A percentile compares a stretch with the other conserved stretches of the same genome.
These are phyloP conservation scores for Clathrospora elynae DNA, from an alignment of 2,329 filamentous ascomycete genomes.

Conservation along the genomic window DNA sequence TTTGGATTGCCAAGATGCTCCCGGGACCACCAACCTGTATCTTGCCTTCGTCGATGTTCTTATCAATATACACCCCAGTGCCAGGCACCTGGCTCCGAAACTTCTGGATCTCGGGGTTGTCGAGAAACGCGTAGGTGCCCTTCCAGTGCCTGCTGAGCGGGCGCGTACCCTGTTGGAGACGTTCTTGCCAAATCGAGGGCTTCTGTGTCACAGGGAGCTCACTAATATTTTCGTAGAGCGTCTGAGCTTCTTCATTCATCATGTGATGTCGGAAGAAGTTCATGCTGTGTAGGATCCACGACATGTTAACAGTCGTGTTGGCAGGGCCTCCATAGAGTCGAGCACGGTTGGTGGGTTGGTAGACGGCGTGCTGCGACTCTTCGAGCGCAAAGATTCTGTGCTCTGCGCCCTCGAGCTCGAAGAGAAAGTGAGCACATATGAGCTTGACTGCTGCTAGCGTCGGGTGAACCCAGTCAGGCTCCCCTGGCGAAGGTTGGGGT, in stretches of 20 bases:
- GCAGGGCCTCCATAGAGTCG: slow-evolving; percentile 52
- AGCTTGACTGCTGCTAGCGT: slow-evolving; percentile 39
- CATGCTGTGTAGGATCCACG: slow-evolving; percentile 54
- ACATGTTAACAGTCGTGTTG: slow-evolving; percentile 50
- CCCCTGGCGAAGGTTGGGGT: slow-evolving; percentile 10
- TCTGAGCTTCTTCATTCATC: slow-evolving; percentile 44
- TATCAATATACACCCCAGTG: slow-evolving; percentile 35
- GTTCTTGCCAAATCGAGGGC: slow-evolving; percentile 52
- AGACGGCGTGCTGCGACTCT: slow-evolving; percentile 54
- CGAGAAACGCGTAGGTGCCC: slow-evolving; percentile 55
- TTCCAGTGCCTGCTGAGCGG: slow-evolving; percentile 56
- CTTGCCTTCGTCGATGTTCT: slow-evolving; percentile 36
- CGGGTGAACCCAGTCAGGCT: slow-evolving; percentile 12
- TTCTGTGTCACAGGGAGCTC: slow-evolving; percentile 45
- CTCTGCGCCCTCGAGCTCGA: slow-evolving; percentile 21
- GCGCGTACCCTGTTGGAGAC: slow-evolving; percentile 42
- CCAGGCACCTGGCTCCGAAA: slow-evolving; percentile 31
- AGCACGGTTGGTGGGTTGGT: slow-evolving; percentile 39
- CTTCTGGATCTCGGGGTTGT: slow-evolving; percentile 23
- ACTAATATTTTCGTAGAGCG: slow-evolving; percentile 46
- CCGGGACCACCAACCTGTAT: slow-evolving; percentile 31
- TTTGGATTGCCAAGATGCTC: background rate
- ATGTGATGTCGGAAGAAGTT: slow-evolving; percentile 62
- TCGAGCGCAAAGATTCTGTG: slow-evolving; percentile 48
- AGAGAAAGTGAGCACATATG: slow-evolving; percentile 42